Base-by-base conservation (phyloP, 257 asterid species). In the Avicennia marina region DNA sequence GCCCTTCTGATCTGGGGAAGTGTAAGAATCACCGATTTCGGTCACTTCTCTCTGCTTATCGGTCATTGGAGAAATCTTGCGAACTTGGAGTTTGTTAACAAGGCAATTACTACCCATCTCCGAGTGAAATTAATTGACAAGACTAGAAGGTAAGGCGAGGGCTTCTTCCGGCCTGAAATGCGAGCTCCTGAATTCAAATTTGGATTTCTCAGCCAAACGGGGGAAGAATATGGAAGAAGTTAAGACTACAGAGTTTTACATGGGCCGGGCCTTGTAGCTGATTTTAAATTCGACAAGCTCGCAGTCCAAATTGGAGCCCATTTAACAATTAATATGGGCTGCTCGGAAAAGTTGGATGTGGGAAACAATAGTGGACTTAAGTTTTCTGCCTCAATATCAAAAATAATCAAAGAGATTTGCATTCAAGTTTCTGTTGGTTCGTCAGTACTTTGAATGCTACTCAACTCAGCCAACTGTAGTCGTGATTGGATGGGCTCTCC, bases 61-160 rank as follows among this genome's bases (percentile, higher is more conserved):
- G 41, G 12, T 12, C 41, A 36, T 36, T 36, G 10, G 12, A 36
- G 41, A 36, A 1, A 8, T 4, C 8, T 29, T 29, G 4, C 34
- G 34, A 8, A 29, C n/a, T n/a, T n/a, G n/a, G n/a, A n/a, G 47
- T 21, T n/a, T 58, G 32, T 22, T 18, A 5, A 1, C 44, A 17
- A 10, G 10, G 13, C 10, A 12, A 26, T 21, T 36, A 24, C 56
- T 12, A 5, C 58, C 46, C 59, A 58, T 72, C 18, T 20, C 7
- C 10, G 52, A 22, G 17, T 17, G 39, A 4, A 11, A 44, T 47
- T 29, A 16, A 24, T 21, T 2, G 31, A 11, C 11, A 8, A 15
- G 32, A 54, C 33, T 27, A 46, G 67, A 56, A 51, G 46, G 50
- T 7, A 36, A 56, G 56, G n/a, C n/a, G n/a, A n/a, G 60, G 67